phyloP scores from a whole-genome alignment of 768 basidiomycete genomes.

The Auriscalpium microsporum region DNA sequence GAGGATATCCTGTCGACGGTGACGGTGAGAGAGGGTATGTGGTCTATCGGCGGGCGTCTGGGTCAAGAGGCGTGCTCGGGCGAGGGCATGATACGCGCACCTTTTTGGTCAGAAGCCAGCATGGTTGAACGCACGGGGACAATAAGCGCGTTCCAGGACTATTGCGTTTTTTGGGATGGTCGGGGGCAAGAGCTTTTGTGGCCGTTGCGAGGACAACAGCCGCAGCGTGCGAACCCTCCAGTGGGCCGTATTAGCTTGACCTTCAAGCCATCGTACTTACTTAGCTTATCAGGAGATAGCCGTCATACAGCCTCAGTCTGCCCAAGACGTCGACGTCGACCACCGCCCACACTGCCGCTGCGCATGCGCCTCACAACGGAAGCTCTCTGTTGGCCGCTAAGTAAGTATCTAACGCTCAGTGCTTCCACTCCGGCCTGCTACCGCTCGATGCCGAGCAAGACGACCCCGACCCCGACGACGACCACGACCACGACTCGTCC shows the following conservation, averaged over 20 bases:
- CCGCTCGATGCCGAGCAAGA: slow-evolving; percentile 5
- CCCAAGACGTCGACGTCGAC: too few species aligned
- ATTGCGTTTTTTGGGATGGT: not conserved
- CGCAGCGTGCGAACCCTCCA: not conserved
- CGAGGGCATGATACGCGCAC: not conserved
- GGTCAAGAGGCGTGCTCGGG: not conserved
- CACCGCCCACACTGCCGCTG: too few species aligned
- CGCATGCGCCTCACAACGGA: not conserved
- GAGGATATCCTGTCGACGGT: slow-evolving; percentile 35
- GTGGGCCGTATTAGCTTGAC: too few species aligned
- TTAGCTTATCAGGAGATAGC: too few species aligned
- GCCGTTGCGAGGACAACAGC: not conserved
- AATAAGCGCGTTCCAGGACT: not conserved
- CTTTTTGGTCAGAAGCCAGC: slow-evolving; percentile 13
- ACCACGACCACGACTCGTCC: slow-evolving; percentile 7
- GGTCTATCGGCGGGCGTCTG: not conserved
- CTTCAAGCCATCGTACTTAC: too few species aligned
- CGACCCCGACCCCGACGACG: slow-evolving; percentile 1
- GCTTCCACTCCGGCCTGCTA: slow-evolving; percentile 10
- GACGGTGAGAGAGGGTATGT: slow-evolving; percentile 14
- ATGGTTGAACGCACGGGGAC: not conserved
- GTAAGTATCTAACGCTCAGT: not conserved
- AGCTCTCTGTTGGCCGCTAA: not conserved
- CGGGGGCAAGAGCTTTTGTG: not conserved
- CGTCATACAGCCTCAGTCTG: too few species aligned